These are phyloP conservation scores for Clonostachys byssicola DNA, from an alignment of 2,329 filamentous ascomycete species.

Conservation along the genomic window DNA sequence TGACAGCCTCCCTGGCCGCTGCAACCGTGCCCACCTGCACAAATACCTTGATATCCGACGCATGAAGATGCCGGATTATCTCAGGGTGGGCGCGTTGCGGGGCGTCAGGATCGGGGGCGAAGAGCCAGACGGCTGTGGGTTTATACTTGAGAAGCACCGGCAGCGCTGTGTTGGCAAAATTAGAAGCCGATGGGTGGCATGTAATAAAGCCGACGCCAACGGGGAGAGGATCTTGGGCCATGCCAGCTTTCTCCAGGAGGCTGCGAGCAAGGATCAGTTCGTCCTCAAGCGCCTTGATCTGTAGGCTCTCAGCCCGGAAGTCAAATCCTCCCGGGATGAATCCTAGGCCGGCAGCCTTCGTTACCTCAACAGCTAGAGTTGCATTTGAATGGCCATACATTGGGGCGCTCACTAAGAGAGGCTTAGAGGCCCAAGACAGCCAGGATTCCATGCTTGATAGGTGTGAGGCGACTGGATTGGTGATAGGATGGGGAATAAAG, in stretches of 20 bases:
- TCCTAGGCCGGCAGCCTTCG: constrained; percentile 30
- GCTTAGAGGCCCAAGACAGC: no score
- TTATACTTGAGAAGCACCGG: constrained; percentile 46
- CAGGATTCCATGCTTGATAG: no score
- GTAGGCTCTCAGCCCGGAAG: constrained; percentile 16
- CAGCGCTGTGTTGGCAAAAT: constrained; percentile 35
- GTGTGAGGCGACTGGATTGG: no score
- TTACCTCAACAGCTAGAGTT: constrained; percentile 27
- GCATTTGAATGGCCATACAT: constrained; percentile 26
- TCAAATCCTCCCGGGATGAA: constrained; percentile 24
- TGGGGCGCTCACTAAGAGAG: constrained; percentile 12
- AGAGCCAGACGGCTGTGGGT: constrained; percentile 63
- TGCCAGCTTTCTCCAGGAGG: constrained; percentile 15
- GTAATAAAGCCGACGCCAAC: constrained; percentile 55
- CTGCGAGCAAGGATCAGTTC: constrained; percentile 20
- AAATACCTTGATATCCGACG: constrained; percentile 41
- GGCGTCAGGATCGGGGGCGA: constrained; percentile 47
- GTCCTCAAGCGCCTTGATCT: constrained; percentile 22
- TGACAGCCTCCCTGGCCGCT: constrained; percentile 44
- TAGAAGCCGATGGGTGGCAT: constrained; percentile 33
- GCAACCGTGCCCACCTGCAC: constrained; percentile 58
- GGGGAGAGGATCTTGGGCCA: constrained; percentile 41
- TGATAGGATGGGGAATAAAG: no score
- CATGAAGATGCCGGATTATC: constrained; percentile 19
- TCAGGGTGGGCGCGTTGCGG: constrained; percentile 31